Percentiles rank a stretch among this genome's conserved stretches.
These are phyloP conservation scores for Colletotrichum sp. DNA, from an alignment of 2,329 filamentous ascomycete genomes.

Conservation along the genomic window DNA sequence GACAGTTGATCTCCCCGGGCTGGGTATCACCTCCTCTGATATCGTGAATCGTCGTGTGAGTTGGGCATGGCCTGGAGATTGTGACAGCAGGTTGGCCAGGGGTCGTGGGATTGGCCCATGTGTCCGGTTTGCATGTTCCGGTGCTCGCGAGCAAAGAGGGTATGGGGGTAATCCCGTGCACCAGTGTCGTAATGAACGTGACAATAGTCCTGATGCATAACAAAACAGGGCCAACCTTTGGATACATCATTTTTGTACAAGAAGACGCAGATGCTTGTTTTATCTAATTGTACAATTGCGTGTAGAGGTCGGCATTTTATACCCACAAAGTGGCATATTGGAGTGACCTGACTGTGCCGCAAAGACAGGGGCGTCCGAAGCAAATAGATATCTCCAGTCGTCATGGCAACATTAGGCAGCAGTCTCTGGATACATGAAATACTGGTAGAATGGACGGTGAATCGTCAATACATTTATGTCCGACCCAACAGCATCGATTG, in stretches of 20 bases:
- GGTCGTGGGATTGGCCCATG: background rate
- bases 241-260: background rate
- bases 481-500: background rate
- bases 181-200: background rate
- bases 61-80: background rate
- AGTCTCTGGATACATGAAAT: background rate
- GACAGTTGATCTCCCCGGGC: background rate
- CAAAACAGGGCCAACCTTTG: background rate
- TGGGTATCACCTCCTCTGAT: background rate
- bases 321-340: background rate
- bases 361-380: background rate
- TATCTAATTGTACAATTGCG: background rate
- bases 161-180: background rate
- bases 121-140: background rate
- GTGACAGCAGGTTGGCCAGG: background rate
- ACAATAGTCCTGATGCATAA: background rate
- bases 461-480: background rate
- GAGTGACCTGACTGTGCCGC: background rate
- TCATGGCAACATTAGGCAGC: background rate
- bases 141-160: background rate
- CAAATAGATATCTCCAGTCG: background rate
- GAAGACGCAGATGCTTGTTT: background rate
- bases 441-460: background rate
- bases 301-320: background rate
- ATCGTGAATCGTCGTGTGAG: background rate